phyloP scores from a whole-genome alignment of 306 rosid species.

The Cotoneaster glaucophyllus region DNA sequence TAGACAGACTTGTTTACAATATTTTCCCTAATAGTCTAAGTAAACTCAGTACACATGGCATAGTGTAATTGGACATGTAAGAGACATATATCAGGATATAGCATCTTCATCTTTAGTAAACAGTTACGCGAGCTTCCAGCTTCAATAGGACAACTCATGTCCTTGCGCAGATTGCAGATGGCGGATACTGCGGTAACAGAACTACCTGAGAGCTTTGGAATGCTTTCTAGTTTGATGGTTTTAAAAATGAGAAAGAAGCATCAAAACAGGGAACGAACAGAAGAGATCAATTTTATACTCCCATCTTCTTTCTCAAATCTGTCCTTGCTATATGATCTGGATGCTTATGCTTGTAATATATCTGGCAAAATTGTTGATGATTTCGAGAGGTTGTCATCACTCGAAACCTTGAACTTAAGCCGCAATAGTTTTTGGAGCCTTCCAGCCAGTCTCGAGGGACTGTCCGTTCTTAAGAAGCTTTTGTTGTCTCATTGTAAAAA shows the following conservation, averaged over 20 bases:
- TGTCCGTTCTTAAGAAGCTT: conserved; percentile 35
- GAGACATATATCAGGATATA: too few relatives aligned
- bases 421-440: conserved; percentile 42
- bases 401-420: conserved; percentile 39
- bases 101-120: too few relatives aligned
- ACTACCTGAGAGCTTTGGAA: conserved; percentile 57
- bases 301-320: conserved; percentile 48
- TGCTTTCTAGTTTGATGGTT: conserved; percentile 45
- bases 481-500: conserved; percentile 26
- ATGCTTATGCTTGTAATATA: conserved; percentile 44
- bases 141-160: conserved; percentile 46
- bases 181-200: conserved; percentile 37
- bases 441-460: conserved; percentile 53
- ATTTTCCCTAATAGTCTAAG: too few relatives aligned
- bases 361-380: conserved; percentile 41
- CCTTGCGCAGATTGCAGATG: conserved; percentile 39
- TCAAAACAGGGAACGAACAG: not conserved
- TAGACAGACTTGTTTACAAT: too few relatives aligned
- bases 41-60: too few relatives aligned
- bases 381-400: conserved; percentile 39
- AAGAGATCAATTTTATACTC: conserved; percentile 11
- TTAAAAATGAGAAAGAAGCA: conserved; percentile 39
- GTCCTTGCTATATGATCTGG: conserved; percentile 27
- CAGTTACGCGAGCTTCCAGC: conserved; percentile 44
- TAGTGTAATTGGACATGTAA: too few relatives aligned